Percentiles rank a stretch among this genome's conserved stretches.
These are phyloP conservation scores for Iris macrosiphon DNA, from an alignment of 106 monocot genomes.

Conservation along the genomic window DNA sequence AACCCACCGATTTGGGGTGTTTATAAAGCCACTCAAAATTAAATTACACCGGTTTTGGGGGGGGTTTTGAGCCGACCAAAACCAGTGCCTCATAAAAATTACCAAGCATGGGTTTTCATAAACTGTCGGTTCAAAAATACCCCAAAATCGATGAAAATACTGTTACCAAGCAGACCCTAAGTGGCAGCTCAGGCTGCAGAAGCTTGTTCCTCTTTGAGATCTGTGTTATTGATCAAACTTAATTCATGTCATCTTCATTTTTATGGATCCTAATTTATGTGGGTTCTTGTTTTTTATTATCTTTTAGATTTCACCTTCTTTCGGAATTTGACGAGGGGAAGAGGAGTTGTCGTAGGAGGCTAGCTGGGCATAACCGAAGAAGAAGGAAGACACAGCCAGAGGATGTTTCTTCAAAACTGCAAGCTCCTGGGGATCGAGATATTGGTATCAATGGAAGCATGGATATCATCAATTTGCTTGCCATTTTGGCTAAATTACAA, in stretches of 20 bases:
- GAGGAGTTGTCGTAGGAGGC: constrained; percentile 86
- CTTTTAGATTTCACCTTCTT: constrained; percentile 74
- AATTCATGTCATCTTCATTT: neutral
- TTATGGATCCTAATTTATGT: neutral
- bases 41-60: no score
- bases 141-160: no score
- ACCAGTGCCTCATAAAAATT: no score
- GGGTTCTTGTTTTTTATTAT: neutral
- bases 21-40: no score
- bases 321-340: constrained; percentile 95
- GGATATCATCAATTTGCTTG: constrained; percentile 59
- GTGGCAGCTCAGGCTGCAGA: no score
- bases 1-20: no score
- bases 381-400: constrained; percentile 89
- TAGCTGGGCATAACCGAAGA: constrained; percentile 83
- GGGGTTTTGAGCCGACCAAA: no score
- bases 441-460: constrained; percentile 33
- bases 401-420: constrained; percentile 44
- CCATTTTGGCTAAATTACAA: constrained; percentile 62
- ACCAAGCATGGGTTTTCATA: no score
- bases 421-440: constrained; percentile 47
- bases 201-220: neutral
- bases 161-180: no score
- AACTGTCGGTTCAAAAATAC: no score
- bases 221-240: neutral